Conservation (phyloP, 202 grass and related monocot genomes). For the Cymbopogon flexuosus region DNA sequence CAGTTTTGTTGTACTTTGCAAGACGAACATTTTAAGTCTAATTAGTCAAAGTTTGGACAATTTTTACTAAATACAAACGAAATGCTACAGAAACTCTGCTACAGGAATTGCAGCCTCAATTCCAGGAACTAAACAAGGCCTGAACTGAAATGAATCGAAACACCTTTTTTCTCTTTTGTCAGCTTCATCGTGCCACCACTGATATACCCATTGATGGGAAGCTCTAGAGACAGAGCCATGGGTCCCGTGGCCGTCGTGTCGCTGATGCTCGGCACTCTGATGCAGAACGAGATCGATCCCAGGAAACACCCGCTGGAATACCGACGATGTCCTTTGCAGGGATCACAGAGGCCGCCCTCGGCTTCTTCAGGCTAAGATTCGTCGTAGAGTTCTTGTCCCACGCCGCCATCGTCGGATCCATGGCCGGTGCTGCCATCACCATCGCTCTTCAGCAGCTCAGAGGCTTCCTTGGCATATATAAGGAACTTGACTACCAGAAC, state of each 20-base stretch:
- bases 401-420: constrained; percentile 79
- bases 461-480: constrained; percentile 81
- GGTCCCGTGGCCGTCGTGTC: constrained; percentile 61
- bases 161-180: background rate
- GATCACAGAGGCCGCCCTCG: constrained; percentile 54
- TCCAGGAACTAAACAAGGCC: too few relatives aligned
- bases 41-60: too few relatives aligned
- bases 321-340: background rate
- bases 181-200: constrained; percentile 75
- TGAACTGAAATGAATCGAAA: background rate
- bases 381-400: constrained; percentile 82
- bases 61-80: too few relatives aligned
- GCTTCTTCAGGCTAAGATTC: constrained; percentile 75
- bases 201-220: constrained; percentile 61
- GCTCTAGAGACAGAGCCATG: constrained; percentile 59
- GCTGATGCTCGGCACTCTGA: constrained; percentile 46
- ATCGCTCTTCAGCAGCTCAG: constrained; percentile 92
- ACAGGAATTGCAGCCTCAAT: too few relatives aligned
- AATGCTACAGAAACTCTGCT: too few relatives aligned
- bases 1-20: too few relatives aligned
- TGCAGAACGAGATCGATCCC: constrained; percentile 44
- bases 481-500: constrained; percentile 55
- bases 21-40: too few relatives aligned
- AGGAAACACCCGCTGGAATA: background rate
- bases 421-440: constrained; percentile 70